These are phyloP conservation scores for Psilocybe mexicana DNA, from an alignment of 1,284 basidiomycete species.

Conservation along the genomic window DNA sequence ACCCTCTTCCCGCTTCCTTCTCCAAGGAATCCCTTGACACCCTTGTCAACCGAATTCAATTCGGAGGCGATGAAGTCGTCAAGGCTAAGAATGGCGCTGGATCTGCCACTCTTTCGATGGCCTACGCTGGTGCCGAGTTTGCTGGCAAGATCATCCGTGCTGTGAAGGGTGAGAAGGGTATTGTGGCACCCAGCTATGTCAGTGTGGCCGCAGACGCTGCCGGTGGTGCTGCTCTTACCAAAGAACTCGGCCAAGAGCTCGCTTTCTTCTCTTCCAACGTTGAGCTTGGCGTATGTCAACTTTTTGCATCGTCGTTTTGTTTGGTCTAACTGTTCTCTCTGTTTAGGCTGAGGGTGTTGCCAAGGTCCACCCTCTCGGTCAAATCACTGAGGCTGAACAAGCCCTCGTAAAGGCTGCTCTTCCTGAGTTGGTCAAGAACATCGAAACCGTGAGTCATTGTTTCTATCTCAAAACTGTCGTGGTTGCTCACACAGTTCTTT, in stretches of 20 bases:
- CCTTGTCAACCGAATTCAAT: slow-evolving; percentile 90
- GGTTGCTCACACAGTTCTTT: not conserved
- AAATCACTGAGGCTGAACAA: slow-evolving; percentile 72
- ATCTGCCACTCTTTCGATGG: slow-evolving; percentile 91
- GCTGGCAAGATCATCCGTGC: slow-evolving; percentile 80
- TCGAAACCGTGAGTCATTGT: slow-evolving; percentile 46
- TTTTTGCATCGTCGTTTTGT: slow-evolving; percentile 4
- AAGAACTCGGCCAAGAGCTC: slow-evolving; percentile 66
- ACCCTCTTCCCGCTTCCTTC: slow-evolving; percentile 61
- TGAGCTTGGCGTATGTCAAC: slow-evolving; percentile 73
- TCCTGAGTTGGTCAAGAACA: slow-evolving; percentile 81
- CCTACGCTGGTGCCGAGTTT: slow-evolving; percentile 90
- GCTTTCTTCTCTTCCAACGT: slow-evolving; percentile 86
- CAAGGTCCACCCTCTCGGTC: slow-evolving; percentile 79
- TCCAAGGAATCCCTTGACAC: slow-evolving; percentile 53
- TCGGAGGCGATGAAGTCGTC: slow-evolving; percentile 93
- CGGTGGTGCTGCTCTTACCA: slow-evolving; percentile 64
- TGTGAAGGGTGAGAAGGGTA: slow-evolving; percentile 85
- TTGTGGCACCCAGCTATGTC: slow-evolving; percentile 86
- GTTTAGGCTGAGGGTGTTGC: slow-evolving; percentile 74
- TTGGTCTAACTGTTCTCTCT: slow-evolving; percentile 3
- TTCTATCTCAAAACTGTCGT: not conserved
- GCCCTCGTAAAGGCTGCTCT: slow-evolving; percentile 77
- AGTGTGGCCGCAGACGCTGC: slow-evolving; percentile 75
- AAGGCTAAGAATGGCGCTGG: slow-evolving; percentile 89